These are phyloP conservation scores for Claviceps africana DNA, from an alignment of 2,329 filamentous ascomycete genomes.

Conservation along the genomic window DNA sequence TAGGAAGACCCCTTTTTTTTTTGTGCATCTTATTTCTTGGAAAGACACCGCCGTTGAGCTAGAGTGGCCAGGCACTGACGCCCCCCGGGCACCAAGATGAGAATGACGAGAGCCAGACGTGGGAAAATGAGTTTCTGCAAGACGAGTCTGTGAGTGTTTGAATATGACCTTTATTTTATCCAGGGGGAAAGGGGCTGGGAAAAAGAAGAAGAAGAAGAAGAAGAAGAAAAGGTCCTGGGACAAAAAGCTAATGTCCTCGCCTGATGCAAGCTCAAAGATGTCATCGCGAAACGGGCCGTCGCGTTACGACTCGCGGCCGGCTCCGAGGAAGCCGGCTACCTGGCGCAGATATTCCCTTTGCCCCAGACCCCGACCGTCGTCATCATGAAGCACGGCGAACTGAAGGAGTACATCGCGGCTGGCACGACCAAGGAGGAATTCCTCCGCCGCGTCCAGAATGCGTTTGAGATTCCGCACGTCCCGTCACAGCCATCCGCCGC, in stretches of 20 bases:
- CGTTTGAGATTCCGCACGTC: conserved; percentile 16
- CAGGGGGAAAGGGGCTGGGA: too few species aligned
- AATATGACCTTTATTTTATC: too few species aligned
- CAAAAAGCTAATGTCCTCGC: not conserved
- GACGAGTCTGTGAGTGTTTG: conserved; percentile 36
- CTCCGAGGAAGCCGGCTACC: conserved; percentile 67
- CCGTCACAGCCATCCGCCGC: conserved; percentile 6
- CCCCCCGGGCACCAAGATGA: conserved; percentile 37
- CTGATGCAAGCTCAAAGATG: conserved; percentile 33
- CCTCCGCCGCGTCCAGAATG: conserved; percentile 26
- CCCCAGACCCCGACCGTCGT: conserved; percentile 64
- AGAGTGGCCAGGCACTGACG: conserved; percentile 7
- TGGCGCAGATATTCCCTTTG: conserved; percentile 74
- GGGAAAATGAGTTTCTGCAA: conserved; percentile 57
- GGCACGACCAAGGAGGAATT: conserved; percentile 55
- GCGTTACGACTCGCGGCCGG: conserved; percentile 56
- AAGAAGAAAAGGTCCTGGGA: too few species aligned
- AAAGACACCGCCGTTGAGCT: not conserved
- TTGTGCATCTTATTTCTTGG: too few species aligned
- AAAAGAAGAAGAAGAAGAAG: too few species aligned
- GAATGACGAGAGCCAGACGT: conserved; percentile 50
- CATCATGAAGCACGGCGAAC: conserved; percentile 63
- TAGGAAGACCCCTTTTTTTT: conserved; percentile 26
- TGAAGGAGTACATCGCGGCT: conserved; percentile 61
- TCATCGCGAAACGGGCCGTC: conserved; percentile 50